Percentiles rank a stretch among this genome's conserved stretches.
Evolutionary conservation across 495 filamentous ascomycete genomes (phyloP).

Genomic region (Aspergillus haitiensis): DNA sequence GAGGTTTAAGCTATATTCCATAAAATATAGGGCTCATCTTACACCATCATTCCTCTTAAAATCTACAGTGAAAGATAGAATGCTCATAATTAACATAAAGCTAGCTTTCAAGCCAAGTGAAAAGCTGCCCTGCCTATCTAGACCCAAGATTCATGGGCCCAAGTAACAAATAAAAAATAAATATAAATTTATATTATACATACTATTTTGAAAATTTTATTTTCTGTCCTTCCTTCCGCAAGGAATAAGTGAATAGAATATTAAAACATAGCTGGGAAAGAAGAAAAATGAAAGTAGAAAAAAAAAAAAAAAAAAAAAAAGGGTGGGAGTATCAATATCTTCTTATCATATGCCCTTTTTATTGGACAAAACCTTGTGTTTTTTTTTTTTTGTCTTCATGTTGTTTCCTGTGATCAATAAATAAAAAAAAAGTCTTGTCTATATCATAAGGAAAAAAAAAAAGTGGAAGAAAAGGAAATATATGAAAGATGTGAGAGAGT

Average conservation of each 20-base stretch:
- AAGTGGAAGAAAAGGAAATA: conserved; percentile 11
- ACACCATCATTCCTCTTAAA: too few relatives aligned
- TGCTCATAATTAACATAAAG: too few relatives aligned
- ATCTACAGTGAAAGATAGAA: too few relatives aligned
- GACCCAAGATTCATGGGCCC: too few relatives aligned
- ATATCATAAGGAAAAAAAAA: conserved; percentile 3
- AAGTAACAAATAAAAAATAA: too few relatives aligned
- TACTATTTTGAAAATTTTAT: background rate
- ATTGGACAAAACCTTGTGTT: background rate
- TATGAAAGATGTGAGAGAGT: conserved; percentile 18
- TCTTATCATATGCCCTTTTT: background rate
- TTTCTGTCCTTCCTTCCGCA: background rate
- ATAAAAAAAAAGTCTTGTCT: background rate
- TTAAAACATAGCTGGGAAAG: conserved; percentile 13
- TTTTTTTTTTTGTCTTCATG: background rate
- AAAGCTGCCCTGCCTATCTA: too few relatives aligned
- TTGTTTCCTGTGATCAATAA: too few relatives aligned
- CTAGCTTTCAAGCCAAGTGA: too few relatives aligned
- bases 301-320: background rate
- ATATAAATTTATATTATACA: too few relatives aligned
- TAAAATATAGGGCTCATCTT: too few relatives aligned
- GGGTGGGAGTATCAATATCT: background rate
- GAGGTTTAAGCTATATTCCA: too few relatives aligned
- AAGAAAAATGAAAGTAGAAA: background rate
- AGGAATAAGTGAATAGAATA: conserved; percentile 6